These are phyloP conservation scores for Citrus trifoliata DNA, from an alignment of 345 rosid genomes.

Conservation along the genomic window DNA sequence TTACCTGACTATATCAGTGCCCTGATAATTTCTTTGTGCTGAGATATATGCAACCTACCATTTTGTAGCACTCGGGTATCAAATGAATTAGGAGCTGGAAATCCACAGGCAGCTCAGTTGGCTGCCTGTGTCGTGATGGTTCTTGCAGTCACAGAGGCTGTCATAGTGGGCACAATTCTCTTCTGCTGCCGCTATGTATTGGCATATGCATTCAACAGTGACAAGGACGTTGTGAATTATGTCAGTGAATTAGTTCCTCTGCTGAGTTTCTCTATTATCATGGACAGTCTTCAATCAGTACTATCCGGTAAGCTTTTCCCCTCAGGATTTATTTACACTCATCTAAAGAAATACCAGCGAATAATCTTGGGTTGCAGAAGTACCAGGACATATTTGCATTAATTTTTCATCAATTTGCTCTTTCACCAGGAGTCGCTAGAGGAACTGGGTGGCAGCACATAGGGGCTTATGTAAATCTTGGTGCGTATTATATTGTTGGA, in stretches of 20 bases:
- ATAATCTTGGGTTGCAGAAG: too few relatives aligned
- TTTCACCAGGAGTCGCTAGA: slow-evolving; percentile 33
- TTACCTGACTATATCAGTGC: too few relatives aligned
- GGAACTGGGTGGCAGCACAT: slow-evolving; percentile 43
- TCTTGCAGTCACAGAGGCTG: slow-evolving; percentile 24
- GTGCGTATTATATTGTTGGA: slow-evolving; percentile 37
- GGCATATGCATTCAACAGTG: slow-evolving; percentile 39
- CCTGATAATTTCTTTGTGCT: background rate
- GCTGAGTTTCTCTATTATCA: slow-evolving; percentile 30
- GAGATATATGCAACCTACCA: background rate
- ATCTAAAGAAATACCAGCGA: background rate
- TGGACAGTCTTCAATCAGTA: slow-evolving; percentile 39
- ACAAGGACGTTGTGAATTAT: slow-evolving; percentile 37
- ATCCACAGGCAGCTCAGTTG: slow-evolving; percentile 29
- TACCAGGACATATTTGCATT: background rate
- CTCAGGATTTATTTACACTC: background rate
- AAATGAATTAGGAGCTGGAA: slow-evolving; percentile 52
- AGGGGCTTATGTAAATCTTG: slow-evolving; percentile 33
- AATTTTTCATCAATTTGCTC: background rate
- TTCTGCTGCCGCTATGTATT: slow-evolving; percentile 24
- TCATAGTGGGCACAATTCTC: slow-evolving; percentile 19
- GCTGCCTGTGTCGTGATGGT: slow-evolving; percentile 20
- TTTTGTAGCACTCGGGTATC: slow-evolving; percentile 39
- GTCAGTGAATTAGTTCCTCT: slow-evolving; percentile 34
- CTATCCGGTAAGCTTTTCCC: slow-evolving; percentile 32